Base-by-base conservation (phyloP, 768 basidiomycete species). In the Chalciporus sphaerocephalus region DNA sequence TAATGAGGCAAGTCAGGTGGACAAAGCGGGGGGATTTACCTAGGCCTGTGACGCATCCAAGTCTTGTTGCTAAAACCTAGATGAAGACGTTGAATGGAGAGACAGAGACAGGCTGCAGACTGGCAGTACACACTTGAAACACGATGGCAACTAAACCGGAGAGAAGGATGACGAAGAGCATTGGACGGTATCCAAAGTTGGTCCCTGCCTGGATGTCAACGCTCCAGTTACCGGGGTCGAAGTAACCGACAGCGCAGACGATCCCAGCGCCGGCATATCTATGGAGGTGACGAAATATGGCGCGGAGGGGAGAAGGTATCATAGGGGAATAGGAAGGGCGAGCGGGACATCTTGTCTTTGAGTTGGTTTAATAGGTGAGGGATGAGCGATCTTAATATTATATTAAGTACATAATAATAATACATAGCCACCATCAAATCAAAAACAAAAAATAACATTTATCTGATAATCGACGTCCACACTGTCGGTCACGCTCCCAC, bases 111-210 rank as follows among this genome's bases (percentile, higher is more conserved):
- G 17, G n/a, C 12, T 5, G 24, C 3, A 6, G 8, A 15, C 23
- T 23, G 17, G n/a, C 12, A 3, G 24, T 6, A 50, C 44, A 22
- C 18, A 48, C 60, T 54, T 76, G 75, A 7, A 73, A 65, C 21
- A 74, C 62, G 15, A 74, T 67, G 22, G 74, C 76, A 13, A 70
- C 62, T 16, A 75, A 42, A 13, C 74, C 73, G 2, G 75, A 66
- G 27, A 76, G 21, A 15, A 78, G 62, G 39, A 76, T 67, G 38
- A 78, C 61, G 53, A 74, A 76, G 17, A 78, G 58, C 38, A 76
- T 62, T 21, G 54, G 54, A 22, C 69, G 65, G 61, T 76, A 78
- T 13, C 76, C 76, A 50, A 69, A 75, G 9, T 57, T 52, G 15
- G 66, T 60, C 1, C 72, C 72, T 2, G 72, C 72, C 55, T 70